These are phyloP conservation scores for Hyaloscypha bicolor DNA, from an alignment of 495 filamentous ascomycete species.

Conservation along the genomic window DNA sequence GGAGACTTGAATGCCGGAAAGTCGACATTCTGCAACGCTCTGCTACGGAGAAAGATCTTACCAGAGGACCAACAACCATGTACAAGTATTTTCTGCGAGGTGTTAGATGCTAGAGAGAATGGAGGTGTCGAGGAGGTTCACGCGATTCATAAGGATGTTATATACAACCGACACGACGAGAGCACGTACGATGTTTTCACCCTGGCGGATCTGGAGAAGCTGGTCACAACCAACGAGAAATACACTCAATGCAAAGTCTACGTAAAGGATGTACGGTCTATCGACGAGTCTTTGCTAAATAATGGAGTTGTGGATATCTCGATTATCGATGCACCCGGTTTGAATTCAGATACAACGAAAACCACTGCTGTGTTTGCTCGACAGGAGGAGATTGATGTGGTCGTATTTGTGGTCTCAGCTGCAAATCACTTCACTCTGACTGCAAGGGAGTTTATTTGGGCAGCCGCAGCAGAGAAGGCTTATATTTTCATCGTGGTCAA, in stretches of 20 bases:
- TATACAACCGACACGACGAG: slow-evolving; percentile 89
- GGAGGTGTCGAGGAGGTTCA: slow-evolving; percentile 91
- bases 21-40: slow-evolving; percentile 96
- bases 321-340: slow-evolving; percentile 91
- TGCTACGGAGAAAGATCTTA: slow-evolving; percentile 87
- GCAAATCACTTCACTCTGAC: slow-evolving; percentile 97
- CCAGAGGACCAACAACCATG: slow-evolving; percentile 99
- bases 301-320: slow-evolving; percentile 98
- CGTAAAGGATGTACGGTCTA: slow-evolving; percentile 84
- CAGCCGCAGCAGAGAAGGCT: slow-evolving; percentile 93
- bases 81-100: slow-evolving; percentile 98
- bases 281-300: slow-evolving; percentile 92
- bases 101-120: slow-evolving; percentile 90
- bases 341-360: slow-evolving; percentile 94
- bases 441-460: slow-evolving; percentile 94
- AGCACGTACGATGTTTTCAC: slow-evolving; percentile 87
- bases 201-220: slow-evolving; percentile 76
- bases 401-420: slow-evolving; percentile 96
- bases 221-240: slow-evolving; percentile 82
- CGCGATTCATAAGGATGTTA: slow-evolving; percentile 77
- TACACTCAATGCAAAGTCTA: slow-evolving; percentile 98
- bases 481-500: slow-evolving; percentile 99
- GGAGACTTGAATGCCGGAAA: slow-evolving; percentile 98
- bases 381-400: slow-evolving; percentile 98
- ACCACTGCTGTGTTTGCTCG: slow-evolving; percentile 95